Percentiles rank a stretch among this genome's conserved stretches.
These are phyloP conservation scores for Coemansia sp. DNA, from an alignment of 192 early-diverging fungal species.

Conservation along the genomic window DNA sequence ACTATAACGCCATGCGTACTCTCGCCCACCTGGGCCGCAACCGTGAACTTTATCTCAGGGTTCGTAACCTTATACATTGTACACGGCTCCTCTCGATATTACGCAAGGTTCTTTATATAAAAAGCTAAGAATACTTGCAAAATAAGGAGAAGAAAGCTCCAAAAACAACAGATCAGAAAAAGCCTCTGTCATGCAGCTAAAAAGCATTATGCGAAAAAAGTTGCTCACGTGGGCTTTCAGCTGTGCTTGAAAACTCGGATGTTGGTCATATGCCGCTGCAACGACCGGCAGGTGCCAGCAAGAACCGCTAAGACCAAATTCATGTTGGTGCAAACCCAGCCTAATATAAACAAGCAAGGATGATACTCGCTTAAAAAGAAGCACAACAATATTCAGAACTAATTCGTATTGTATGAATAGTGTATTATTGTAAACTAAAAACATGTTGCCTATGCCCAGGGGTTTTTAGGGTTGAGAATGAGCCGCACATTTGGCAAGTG, in stretches of 20 bases:
- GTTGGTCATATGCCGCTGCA: background rate
- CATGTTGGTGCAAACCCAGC: constrained; percentile 28
- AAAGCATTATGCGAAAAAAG: background rate
- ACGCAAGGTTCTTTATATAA: background rate
- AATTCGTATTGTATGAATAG: too few relatives aligned
- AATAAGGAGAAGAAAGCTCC: constrained; percentile 8
- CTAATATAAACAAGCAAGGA: constrained; percentile 7
- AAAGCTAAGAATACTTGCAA: constrained; percentile 1
- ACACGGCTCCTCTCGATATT: background rate
- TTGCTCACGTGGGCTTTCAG: background rate
- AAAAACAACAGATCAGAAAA: constrained; percentile 1
- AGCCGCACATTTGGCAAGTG: background rate
- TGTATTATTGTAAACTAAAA: too few relatives aligned
- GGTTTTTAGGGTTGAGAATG: background rate
- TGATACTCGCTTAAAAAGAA: background rate
- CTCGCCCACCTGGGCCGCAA: constrained; percentile 68
- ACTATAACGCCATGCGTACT: constrained; percentile 67
- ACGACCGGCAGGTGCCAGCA: constrained; percentile 38
- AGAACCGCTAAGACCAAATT: constrained; percentile 35
- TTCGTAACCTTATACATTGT: constrained; percentile 49
- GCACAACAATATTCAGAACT: background rate
- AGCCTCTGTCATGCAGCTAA: background rate
- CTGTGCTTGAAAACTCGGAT: constrained; percentile 15
- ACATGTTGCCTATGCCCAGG: background rate
- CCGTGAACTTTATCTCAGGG: constrained; percentile 46